Conservation (phyloP, 768 basidiomycete genomes). For the Phanerodontia chrysosporium region DNA sequence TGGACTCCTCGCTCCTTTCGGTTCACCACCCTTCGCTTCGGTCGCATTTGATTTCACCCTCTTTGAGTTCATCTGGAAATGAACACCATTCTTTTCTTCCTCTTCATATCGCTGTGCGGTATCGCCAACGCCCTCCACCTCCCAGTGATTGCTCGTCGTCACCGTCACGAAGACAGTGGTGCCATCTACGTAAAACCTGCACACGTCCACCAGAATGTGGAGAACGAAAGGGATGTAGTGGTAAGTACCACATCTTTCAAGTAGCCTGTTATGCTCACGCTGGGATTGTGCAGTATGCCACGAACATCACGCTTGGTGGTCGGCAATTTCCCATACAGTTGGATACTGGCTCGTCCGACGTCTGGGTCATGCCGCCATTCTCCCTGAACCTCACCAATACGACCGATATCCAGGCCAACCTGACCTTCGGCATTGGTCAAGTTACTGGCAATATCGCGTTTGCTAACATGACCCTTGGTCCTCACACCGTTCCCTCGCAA, state of each 20-base stretch:
- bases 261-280: no score
- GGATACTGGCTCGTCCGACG: conserved; percentile 33
- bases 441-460: conserved; percentile 34
- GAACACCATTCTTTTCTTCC: conserved; percentile 15
- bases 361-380: conserved; percentile 23
- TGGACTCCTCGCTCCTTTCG: conserved; percentile 13
- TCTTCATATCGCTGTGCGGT: conserved; percentile 24
- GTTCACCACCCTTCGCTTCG: conserved; percentile 7
- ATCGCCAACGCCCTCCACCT: conserved; percentile 17
- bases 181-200: conserved; percentile 6
- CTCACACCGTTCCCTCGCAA: conserved; percentile 48
- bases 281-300: conserved; percentile 15
- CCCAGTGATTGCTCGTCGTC: conserved; percentile 12
- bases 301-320: conserved; percentile 20
- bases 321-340: conserved; percentile 25
- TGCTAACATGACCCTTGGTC: conserved; percentile 32
- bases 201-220: conserved; percentile 10
- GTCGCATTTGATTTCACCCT: background rate
- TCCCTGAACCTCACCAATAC: conserved; percentile 23
- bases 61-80: conserved; percentile 12
- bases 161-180: background rate
- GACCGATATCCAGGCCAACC: conserved; percentile 27
- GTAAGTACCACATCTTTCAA: conserved; percentile 8
- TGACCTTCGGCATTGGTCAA: conserved; percentile 37
- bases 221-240: conserved; percentile 19